Evolutionary conservation across 2,329 filamentous ascomycete genomes (phyloP).

Genomic region (Alternaria consortialis): DNA sequence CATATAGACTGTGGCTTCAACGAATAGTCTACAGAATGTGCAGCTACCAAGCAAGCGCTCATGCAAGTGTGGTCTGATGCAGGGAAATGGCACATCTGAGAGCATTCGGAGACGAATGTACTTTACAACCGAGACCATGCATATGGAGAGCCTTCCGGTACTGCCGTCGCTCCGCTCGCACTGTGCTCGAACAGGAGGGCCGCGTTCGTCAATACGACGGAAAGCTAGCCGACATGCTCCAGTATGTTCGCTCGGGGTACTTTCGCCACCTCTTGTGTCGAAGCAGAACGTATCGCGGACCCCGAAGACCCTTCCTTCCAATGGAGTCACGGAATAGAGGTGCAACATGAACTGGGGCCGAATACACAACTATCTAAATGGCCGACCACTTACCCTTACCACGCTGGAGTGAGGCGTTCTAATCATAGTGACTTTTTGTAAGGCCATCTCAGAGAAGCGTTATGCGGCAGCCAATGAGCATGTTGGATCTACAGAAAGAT

Average conservation of each 20-base stretch:
- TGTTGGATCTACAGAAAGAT: constrained; percentile 11
- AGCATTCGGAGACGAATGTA: not conserved
- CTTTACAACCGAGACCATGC: constrained; percentile 1
- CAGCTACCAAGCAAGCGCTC: constrained; percentile 5
- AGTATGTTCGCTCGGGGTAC: not conserved
- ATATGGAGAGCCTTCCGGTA: constrained; percentile 3
- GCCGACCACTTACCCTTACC: not conserved
- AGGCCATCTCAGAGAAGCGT: constrained; percentile 2
- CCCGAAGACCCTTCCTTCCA: constrained; percentile 3
- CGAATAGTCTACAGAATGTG: constrained; percentile 4
- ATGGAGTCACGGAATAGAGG: not conserved
- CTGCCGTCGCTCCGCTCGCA: constrained; percentile 2
- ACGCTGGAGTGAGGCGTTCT: constrained; percentile 5
- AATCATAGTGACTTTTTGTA: constrained; percentile 8
- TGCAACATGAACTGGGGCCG: not conserved
- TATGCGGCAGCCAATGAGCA: constrained; percentile 13
- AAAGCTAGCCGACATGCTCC: not conserved
- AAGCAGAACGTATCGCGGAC: constrained; percentile 5
- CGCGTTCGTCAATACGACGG: not conserved
- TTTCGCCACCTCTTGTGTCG: constrained; percentile 15
- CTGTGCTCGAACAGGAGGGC: not conserved
- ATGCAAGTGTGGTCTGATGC: constrained; percentile 19
- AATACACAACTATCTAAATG: not conserved
- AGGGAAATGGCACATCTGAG: constrained; percentile 10
- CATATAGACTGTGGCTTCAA: constrained; percentile 8